These are phyloP conservation scores for Suillus americanus DNA, from an alignment of 768 basidiomycete species.

Conservation along the genomic window DNA sequence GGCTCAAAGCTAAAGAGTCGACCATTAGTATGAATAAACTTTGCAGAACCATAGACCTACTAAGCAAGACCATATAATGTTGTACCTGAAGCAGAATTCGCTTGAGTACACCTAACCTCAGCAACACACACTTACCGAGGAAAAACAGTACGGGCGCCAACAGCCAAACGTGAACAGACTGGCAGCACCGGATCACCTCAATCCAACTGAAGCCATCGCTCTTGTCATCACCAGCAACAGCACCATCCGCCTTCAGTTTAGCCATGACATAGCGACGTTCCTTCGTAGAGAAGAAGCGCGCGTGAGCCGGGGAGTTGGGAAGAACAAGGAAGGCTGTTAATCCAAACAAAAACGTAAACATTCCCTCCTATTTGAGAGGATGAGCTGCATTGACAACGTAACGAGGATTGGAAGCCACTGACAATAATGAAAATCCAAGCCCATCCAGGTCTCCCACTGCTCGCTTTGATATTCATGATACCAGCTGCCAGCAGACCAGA, in stretches of 20 bases:
- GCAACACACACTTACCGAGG: constrained; percentile 37
- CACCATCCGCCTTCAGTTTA: constrained; percentile 20
- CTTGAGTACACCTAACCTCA: background rate
- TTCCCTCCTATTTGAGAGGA: constrained; percentile 43
- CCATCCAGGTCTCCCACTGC: constrained; percentile 55
- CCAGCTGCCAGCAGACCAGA: constrained; percentile 64
- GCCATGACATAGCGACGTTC: constrained; percentile 49
- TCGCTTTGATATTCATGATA: constrained; percentile 56
- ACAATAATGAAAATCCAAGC: constrained; percentile 60
- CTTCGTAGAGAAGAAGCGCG: constrained; percentile 48
- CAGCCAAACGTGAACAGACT: constrained; percentile 55
- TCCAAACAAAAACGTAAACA: constrained; percentile 63
- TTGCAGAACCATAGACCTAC: constrained; percentile 32
- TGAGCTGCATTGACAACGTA: background rate
- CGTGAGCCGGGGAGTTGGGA: constrained; percentile 41
- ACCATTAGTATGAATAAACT: constrained; percentile 39
- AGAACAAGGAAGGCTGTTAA: constrained; percentile 48
- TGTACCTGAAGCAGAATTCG: constrained; percentile 16
- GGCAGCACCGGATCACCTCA: constrained; percentile 50
- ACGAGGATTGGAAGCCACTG: background rate
- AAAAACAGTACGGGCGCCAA: constrained; percentile 52
- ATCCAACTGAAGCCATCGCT: constrained; percentile 54
- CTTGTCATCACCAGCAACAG: constrained; percentile 41
- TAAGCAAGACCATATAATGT: constrained; percentile 18
- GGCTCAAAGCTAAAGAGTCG: constrained; percentile 60